Base-by-base conservation (phyloP, 345 rosid genomes). In the Hypericum androsaemum region DNA sequence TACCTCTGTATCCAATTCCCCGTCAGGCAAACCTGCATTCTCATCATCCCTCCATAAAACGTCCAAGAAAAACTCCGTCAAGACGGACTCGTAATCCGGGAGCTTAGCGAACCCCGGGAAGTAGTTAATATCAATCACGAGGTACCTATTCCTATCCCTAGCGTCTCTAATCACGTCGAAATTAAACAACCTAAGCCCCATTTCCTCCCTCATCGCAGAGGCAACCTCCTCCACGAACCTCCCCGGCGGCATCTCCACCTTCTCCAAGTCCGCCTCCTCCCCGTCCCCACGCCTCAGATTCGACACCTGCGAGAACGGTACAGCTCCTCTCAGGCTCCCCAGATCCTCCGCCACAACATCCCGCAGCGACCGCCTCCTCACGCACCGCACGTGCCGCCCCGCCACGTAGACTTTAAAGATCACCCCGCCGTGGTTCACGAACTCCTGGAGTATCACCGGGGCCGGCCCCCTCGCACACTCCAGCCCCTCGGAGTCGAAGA, bases 351-450 rank as follows among this genome's bases (percentile, higher is more conserved):
- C 74, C 10, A 81, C 41, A 38, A 83, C 61, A 7, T 80, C 84
- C 5, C 82, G 77, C 15, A 83, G 60, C 13, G 89, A 83, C 50
- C 57, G 67, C 47, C 86, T 65, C 70, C 68, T 75, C 8, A 76
- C 83, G 37, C 80, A 74, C 59, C 67, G 57, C 3, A 69, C 71
- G 13, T 65, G 43, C 10, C 70, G 69, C 0, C 84, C 89, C 8
- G 66, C 82, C 7, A 80, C 84, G 52, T 80, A 80, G 37, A 77
- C 84, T 66, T 80, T 83, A 43, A 80, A 77, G 15, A 83, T 49
- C 36, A 76, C 84, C 12, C 84, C 84, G 5, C 89, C 83, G 35
- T 82, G 86, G 39, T 82, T 82, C 69, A 82, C 81, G 57, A 82
- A 82, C 54, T 75, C 85, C 64, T 82, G 89, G 61, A 82, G 43